Base-by-base conservation (phyloP, 148 eudicot genomes). In the Rhododendron ferrugineum region DNA sequence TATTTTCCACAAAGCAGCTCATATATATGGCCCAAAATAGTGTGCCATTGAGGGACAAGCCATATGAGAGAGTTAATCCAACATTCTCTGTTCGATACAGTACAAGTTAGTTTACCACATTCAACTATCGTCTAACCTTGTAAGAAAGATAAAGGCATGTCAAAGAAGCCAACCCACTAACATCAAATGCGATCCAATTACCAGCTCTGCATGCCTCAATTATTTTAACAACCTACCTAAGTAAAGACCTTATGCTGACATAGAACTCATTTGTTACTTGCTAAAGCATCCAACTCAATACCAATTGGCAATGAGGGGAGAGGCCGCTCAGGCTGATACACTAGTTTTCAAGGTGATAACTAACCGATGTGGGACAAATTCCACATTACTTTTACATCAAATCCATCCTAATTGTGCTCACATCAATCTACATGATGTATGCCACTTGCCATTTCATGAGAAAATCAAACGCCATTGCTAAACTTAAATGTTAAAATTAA, bases 1-100 rank as follows among this genome's bases (percentile, higher is more conserved):
- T 91, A 70, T 97, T 97, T 89, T 97, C 99, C 86, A 97, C 86
- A 77, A 92, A 92, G 90, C 99, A 97, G 83, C 99, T 95, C 88
- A 92, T 88, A 84, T 89, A 95, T 82, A 93, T 81, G 3, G 95
- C 90, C 88, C 87, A 91, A 84, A 89, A 97, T 83, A 97, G 81
- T 84, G 89, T 90, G 1, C 92, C 86, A 62, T 95, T 95, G 26
- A 97, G 98, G 49, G 99, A 97, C 85, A 97, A 78, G n/a, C 99
- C 98, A 68, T 97, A 97, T 2, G 99, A 97, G 75, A 97, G 94
- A 4, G 94, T 87, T 86, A 97, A 87, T n/a, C 98, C 99, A 81
- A 97, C 98, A 73, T 94, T 92, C 83, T 91, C 99, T 96, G 93
- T 42, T 87, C 3, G 82, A 84, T n/a, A 64, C 2, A 84, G 7